Conservation (phyloP, 164 flowering plant species). For the grape (Vitis vinifera) region DNA sequence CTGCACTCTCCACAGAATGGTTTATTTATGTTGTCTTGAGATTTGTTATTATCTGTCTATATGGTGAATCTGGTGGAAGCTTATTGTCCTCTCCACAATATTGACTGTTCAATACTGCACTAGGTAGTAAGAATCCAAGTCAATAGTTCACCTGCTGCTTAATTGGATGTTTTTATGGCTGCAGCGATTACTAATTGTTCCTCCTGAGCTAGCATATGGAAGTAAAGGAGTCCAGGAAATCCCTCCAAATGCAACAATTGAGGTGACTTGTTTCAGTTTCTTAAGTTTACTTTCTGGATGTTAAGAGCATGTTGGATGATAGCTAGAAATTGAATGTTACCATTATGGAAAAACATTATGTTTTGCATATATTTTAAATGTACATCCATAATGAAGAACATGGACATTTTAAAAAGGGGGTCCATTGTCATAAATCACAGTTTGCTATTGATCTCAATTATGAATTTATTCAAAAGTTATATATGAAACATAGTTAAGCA, state of each 20-base stretch:
- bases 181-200: constrained; percentile 85
- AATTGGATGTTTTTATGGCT: not conserved
- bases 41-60: not conserved
- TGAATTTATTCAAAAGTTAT: not conserved
- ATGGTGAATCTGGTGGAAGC: not conserved
- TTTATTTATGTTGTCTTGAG: not conserved
- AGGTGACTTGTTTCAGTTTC: constrained; percentile 41
- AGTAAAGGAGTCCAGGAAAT: constrained; percentile 96
- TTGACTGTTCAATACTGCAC: not conserved
- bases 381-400: not conserved
- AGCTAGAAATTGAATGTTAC: not conserved
- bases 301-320: not conserved
- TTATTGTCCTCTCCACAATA: not conserved
- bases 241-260: constrained; percentile 97
- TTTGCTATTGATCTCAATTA: not conserved
- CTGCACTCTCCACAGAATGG: too few relatives aligned
- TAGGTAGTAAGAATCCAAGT: too few relatives aligned
- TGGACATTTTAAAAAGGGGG: not conserved
- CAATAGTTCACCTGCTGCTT: not conserved
- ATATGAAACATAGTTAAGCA: not conserved
- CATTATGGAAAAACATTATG: not conserved
- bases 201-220: constrained; percentile 96
- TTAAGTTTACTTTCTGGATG: not conserved
- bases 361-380: not conserved
- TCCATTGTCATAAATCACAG: not conserved